Evolutionary conservation across 495 filamentous ascomycete species (phyloP), one percentile per base, ranked within the genome.

Genomic region (Penicillium nucicola): DNA sequence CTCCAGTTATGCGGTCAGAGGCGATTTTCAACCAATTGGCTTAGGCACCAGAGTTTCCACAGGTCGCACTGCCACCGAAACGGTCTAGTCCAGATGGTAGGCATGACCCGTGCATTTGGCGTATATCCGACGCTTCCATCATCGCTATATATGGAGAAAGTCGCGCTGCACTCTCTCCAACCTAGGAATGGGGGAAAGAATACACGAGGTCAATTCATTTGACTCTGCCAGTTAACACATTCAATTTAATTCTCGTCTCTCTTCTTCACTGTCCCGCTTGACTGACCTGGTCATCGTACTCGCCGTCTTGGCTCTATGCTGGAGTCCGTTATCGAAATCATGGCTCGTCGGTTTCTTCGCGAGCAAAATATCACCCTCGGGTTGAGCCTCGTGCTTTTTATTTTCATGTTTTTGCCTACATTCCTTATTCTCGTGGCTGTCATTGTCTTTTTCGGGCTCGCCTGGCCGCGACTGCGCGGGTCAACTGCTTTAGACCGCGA

Each of bases 391-490:
- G 46, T 74, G 22, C 60, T 74, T 7, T 74, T 74, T 32, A 62
- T 59, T 7, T 74, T 72, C 37, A 68, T 69, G 60, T 77, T 72
- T 14, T 32, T 74, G 7, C 71, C 71, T 1, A 74, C 71, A 1
- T 57, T 74, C 22, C 51, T 74, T 8, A 55, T 74, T 11, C 47
- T 74, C 1, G 35, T 70, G 9, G 69, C 66, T 0, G 71, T 74
- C 2, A 52, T 74, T 1, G 50, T 65, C 28, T 68, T 72, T 40
- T 70, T 74, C 17, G 34, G 66, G 2, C 52, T 72, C 8, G 58
- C 52, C 10, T 74, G 71, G 48, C 69, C 71, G 1, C 56, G 56
- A 1, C 49, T 70, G 2, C 55, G 53, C 1, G 69, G 65, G 47
- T 50, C 62, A 5, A 33, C 53, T 23, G 8, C 25, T 23, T 5